Percentiles rank a stretch among this genome's conserved stretches.
phyloP scores from a whole-genome alignment of 73 alveolate genomes.

The Symbiodinium natans region DNA sequence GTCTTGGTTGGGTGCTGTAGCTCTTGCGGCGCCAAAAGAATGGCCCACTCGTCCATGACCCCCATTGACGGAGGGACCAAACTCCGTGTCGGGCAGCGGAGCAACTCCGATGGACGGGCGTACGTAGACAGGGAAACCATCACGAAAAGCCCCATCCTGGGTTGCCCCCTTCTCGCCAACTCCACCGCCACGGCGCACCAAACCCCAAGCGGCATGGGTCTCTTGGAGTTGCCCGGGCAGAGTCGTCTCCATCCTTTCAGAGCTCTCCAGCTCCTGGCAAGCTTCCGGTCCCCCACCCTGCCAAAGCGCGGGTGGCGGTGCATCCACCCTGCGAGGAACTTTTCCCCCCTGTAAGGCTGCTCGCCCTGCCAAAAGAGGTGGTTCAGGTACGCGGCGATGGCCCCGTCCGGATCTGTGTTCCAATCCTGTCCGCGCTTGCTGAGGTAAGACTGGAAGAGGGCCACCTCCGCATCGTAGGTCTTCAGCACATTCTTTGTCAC shows the following conservation, averaged over 20 bases:
- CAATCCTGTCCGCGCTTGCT: background rate
- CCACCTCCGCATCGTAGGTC: background rate
- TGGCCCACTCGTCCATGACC: background rate
- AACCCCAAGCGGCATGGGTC: background rate
- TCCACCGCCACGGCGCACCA: constrained; percentile 3
- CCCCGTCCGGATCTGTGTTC: background rate
- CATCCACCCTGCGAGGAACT: background rate
- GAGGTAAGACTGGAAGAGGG: background rate
- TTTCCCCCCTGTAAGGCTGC: background rate
- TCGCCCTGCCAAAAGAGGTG: background rate
- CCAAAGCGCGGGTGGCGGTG: background rate
- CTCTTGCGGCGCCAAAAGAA: background rate
- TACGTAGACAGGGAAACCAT: background rate
- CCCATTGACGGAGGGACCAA: background rate
- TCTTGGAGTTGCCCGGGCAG: background rate
- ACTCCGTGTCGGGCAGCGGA: background rate
- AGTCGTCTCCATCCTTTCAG: background rate
- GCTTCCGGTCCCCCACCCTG: background rate
- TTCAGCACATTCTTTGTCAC: background rate
- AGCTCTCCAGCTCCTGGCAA: constrained; percentile 15
- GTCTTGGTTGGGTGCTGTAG: background rate
- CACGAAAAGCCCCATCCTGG: background rate
- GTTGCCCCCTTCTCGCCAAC: background rate
- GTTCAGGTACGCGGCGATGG: background rate
- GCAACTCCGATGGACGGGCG: constrained; percentile 16